A percentile compares a stretch with the other conserved stretches of the same genome.
These are phyloP conservation scores for Teratosphaeria destructans DNA, from an alignment of 2,329 filamentous ascomycete genomes.

Conservation along the genomic window DNA sequence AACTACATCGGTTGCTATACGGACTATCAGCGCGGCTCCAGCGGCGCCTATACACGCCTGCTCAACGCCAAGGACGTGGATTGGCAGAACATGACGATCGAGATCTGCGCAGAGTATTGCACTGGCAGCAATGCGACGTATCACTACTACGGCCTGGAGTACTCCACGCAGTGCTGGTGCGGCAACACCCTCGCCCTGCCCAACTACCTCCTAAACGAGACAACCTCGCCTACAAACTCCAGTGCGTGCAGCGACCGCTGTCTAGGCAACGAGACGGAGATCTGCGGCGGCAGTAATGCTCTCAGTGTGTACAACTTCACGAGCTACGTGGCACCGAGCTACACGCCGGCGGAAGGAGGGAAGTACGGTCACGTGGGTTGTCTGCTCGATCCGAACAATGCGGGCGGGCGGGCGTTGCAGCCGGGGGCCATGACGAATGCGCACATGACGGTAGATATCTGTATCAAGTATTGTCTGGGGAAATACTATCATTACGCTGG, in stretches of 20 bases:
- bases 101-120: conserved; percentile 21
- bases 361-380: conserved; percentile 16
- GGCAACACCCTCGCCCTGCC: conserved; percentile 11
- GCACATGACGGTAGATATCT: conserved; percentile 18
- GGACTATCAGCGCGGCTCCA: conserved; percentile 7
- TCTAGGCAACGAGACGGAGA: conserved; percentile 13
- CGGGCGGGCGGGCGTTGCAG: conserved; percentile 10
- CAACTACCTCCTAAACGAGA: conserved; percentile 7
- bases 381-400: conserved; percentile 14
- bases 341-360: conserved; percentile 11
- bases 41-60: conserved; percentile 8
- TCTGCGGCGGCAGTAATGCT: conserved; percentile 22
- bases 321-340: conserved; percentile 8
- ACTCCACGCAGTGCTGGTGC: conserved; percentile 23
- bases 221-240: conserved; percentile 9
- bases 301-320: conserved; percentile 20
- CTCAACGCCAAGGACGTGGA: conserved; percentile 10
- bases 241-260: conserved; percentile 19
- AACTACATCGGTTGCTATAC: conserved; percentile 24
- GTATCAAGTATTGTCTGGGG: conserved; percentile 23
- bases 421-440: conserved; percentile 4
- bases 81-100: conserved; percentile 17
- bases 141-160: conserved; percentile 24
- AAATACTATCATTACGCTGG: conserved; percentile 20
- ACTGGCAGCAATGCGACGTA: conserved; percentile 9